Percentiles rank a stretch among this genome's conserved stretches.
Evolutionary conservation across 2,329 filamentous ascomycete genomes (phyloP).

Genomic region (Aureobasidium leucospermi): DNA sequence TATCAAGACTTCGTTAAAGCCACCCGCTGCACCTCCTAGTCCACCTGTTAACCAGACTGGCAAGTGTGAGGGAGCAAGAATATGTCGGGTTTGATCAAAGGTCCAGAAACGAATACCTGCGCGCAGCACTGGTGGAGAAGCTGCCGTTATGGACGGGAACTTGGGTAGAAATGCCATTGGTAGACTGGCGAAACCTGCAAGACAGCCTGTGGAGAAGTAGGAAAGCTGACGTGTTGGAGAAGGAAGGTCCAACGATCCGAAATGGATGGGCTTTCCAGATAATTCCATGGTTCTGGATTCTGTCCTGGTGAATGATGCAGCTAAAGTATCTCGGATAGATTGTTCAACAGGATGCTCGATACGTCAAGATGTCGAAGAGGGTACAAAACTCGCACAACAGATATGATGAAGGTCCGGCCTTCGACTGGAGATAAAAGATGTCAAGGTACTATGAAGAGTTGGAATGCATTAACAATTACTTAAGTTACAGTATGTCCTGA

Average conservation of each 20-base stretch:
- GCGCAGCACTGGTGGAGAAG: conserved; percentile 6
- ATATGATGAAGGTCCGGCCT: background rate
- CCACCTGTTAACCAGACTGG: conserved; percentile 11
- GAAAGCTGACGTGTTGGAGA: conserved; percentile 14
- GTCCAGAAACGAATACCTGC: conserved; percentile 16
- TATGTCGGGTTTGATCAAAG: conserved; percentile 15
- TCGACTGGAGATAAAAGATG: background rate
- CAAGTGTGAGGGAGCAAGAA: conserved; percentile 3
- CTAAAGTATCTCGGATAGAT: background rate
- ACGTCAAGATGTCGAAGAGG: too few species aligned
- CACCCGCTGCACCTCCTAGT: conserved; percentile 17
- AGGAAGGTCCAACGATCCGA: background rate
- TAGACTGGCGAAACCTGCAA: conserved; percentile 16
- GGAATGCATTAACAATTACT: too few species aligned
- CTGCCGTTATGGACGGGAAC: background rate
- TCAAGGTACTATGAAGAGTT: too few species aligned
- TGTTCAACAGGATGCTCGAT: background rate
- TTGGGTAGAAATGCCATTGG: conserved; percentile 14
- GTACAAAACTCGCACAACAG: too few species aligned
- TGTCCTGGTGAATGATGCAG: background rate
- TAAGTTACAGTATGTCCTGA: background rate
- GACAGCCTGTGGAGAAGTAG: conserved; percentile 15
- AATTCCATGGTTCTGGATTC: background rate
- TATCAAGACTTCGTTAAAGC: conserved; percentile 15
- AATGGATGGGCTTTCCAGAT: background rate